Conservation (phyloP, 352 stramenopile genomes). For the Phytophthora colocasiae region DNA sequence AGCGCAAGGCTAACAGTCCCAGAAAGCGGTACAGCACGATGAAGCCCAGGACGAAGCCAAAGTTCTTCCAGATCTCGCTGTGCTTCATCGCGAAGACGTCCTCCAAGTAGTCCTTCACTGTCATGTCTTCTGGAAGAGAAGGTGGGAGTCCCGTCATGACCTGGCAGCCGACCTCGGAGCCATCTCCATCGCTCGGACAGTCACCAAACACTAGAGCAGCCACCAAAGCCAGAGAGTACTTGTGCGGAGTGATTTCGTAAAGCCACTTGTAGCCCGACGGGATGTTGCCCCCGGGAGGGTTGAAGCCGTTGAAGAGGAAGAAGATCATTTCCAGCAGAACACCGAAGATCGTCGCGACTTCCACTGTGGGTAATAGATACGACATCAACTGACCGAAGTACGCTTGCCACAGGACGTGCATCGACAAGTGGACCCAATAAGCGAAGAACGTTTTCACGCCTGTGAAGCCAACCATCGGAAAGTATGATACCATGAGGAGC, state of each 20-base stretch:
- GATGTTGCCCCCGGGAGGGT: conserved; percentile 16
- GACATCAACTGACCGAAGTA: conserved; percentile 42
- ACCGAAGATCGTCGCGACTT: conserved; percentile 53
- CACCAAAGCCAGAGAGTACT: conserved; percentile 17
- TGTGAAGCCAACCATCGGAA: conserved; percentile 31
- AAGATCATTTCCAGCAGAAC: conserved; percentile 27
- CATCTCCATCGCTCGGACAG: conserved; percentile 24
- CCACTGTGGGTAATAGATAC: conserved; percentile 41
- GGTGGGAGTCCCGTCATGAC: conserved; percentile 36
- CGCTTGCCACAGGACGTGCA: conserved; percentile 30
- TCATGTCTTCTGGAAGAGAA: conserved; percentile 30
- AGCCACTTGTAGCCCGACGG: conserved; percentile 27
- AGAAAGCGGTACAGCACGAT: conserved; percentile 38
- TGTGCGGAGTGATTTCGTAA: conserved; percentile 29
- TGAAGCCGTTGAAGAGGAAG: conserved; percentile 32
- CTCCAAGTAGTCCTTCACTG: conserved; percentile 42
- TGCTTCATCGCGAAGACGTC: conserved; percentile 43
- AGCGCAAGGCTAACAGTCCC: conserved; percentile 22
- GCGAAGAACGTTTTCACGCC: conserved; percentile 19
- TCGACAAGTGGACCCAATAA: conserved; percentile 25
- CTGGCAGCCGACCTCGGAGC: conserved; percentile 39
- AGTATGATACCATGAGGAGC: conserved; percentile 27
- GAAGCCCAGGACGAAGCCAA: conserved; percentile 30
- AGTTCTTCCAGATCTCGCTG: conserved; percentile 34
- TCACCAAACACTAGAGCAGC: conserved; percentile 20